A percentile compares a stretch with the other conserved stretches of the same genome.
These are phyloP conservation scores for Achaetomiella virescens DNA, from an alignment of 495 filamentous ascomycete genomes.

Conservation along the genomic window DNA sequence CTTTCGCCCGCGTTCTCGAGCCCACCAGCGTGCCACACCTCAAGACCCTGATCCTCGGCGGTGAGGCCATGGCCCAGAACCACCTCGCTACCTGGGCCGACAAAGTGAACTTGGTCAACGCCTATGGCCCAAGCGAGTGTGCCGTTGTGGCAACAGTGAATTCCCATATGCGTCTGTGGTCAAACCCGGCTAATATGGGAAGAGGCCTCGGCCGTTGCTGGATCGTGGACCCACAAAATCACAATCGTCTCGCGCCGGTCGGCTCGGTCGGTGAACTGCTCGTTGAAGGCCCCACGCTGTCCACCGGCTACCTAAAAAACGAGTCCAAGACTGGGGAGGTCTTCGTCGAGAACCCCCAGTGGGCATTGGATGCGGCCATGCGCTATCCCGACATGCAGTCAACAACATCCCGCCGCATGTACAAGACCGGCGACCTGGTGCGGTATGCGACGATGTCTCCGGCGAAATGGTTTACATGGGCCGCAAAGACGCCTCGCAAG, in stretches of 20 bases:
- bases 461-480: slow-evolving; percentile 49
- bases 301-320: slow-evolving; percentile 20
- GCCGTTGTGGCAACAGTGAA: slow-evolving; percentile 36
- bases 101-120: slow-evolving; percentile 42
- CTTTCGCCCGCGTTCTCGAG: slow-evolving; percentile 17
- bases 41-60: slow-evolving; percentile 23
- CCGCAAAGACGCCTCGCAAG: slow-evolving; percentile 28
- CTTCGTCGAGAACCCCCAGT: slow-evolving; percentile 23
- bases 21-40: slow-evolving; percentile 17
- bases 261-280: slow-evolving; percentile 44
- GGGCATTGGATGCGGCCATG: slow-evolving; percentile 24
- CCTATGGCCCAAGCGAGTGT: slow-evolving; percentile 52
- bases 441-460: slow-evolving; percentile 41
- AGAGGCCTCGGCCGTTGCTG: slow-evolving; percentile 20
- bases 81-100: slow-evolving; percentile 18
- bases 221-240: slow-evolving; percentile 26
- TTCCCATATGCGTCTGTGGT: slow-evolving; percentile 4
- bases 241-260: slow-evolving; percentile 33
- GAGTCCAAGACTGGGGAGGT: slow-evolving; percentile 14
- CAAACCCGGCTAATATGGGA: slow-evolving; percentile 19
- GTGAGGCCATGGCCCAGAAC: slow-evolving; percentile 22
- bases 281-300: slow-evolving; percentile 39
- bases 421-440: slow-evolving; percentile 56
- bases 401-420: slow-evolving; percentile 27
- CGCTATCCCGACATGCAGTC: slow-evolving; percentile 8